Conservation (phyloP, 1,284 basidiomycete genomes). For the Mycena sp. region DNA sequence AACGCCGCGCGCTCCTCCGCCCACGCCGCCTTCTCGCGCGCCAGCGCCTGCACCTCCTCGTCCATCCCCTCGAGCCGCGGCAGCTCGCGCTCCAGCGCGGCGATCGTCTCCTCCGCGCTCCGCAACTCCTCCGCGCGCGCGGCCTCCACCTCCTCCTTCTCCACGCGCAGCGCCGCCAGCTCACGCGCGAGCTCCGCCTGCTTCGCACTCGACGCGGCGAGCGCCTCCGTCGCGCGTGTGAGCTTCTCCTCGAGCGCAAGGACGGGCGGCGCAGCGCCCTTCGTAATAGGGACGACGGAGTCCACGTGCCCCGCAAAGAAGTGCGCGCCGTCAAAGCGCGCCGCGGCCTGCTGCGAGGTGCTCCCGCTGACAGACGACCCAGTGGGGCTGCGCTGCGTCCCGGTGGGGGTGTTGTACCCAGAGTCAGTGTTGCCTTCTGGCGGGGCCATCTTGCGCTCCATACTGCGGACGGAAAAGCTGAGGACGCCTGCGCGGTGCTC, state of each 20-base stretch:
- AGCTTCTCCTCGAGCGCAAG: slow-evolving; percentile 65
- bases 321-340: slow-evolving; percentile 82
- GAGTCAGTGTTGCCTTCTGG: slow-evolving; percentile 50
- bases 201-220: slow-evolving; percentile 65
- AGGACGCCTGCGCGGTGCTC: slow-evolving; percentile 84
- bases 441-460: slow-evolving; percentile 68
- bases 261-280: slow-evolving; percentile 47
- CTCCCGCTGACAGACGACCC: slow-evolving; percentile 56
- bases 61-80: slow-evolving; percentile 58
- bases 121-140: slow-evolving; percentile 71
- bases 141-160: slow-evolving; percentile 73
- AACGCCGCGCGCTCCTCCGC: slow-evolving; percentile 61
- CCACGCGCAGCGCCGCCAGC: slow-evolving; percentile 63
- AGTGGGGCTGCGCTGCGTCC: slow-evolving; percentile 62
- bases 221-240: slow-evolving; percentile 62
- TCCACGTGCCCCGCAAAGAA: slow-evolving; percentile 81
- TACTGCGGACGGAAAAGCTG: slow-evolving; percentile 70
- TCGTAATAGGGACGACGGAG: slow-evolving; percentile 60
- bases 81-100: slow-evolving; percentile 68
- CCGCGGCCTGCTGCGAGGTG: slow-evolving; percentile 48
- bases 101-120: slow-evolving; percentile 68
- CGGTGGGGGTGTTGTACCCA: slow-evolving; percentile 61
- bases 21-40: slow-evolving; percentile 62
- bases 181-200: slow-evolving; percentile 70
- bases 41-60: slow-evolving; percentile 58